Base-by-base conservation (phyloP, 2,329 filamentous ascomycete genomes). In the Lachnellula suecica region DNA sequence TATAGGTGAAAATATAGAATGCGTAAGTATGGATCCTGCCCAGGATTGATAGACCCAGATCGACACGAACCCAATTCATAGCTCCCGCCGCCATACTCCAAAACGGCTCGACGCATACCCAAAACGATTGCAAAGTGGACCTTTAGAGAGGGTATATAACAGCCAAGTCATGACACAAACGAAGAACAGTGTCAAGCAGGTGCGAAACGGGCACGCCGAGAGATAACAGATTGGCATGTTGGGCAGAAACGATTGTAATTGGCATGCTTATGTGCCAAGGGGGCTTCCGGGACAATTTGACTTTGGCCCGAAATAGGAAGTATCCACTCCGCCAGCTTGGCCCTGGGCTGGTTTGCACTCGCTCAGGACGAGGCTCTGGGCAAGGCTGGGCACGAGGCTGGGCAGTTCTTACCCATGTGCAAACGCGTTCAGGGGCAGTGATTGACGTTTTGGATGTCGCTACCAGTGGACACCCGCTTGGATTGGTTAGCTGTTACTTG, bases 91-190 rank as follows among this genome's bases (percentile, higher is more conserved):
- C 43, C 41, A 51, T 41, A 27, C 44, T 43, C 29, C 44, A 35
- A 38, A 53, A 52, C 49, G 49, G 20, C 37, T 50, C 53, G 52
- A 52, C 53, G 37, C 50, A 45, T 27, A 52, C 49, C 42, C 53
- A 47, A 60, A 60, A 56, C 53, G 23, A 24, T 42, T 5, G 27
- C 42, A 29, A 34, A 23, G 56, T 59, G 58, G 58, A 49, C 22
- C 51, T 22, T 13, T 20, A 17, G 25, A 25, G 34, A 29, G 19
- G 37, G 49, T 44, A 44, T 51, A 56, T 47, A 54, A 56, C 56
- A 51, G 54, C 53, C 49, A 58, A 58, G 56, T 50, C 44, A 27
- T 38, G 46, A 56, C 31, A 44, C 48, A 54, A 57, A 59, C 52
- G 25, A n/a, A 38, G 24, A 53, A 47, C 47, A 58, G 57, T 54